Conservation (phyloP, 2,329 filamentous ascomycete genomes). For the Penicillium sp. region DNA sequence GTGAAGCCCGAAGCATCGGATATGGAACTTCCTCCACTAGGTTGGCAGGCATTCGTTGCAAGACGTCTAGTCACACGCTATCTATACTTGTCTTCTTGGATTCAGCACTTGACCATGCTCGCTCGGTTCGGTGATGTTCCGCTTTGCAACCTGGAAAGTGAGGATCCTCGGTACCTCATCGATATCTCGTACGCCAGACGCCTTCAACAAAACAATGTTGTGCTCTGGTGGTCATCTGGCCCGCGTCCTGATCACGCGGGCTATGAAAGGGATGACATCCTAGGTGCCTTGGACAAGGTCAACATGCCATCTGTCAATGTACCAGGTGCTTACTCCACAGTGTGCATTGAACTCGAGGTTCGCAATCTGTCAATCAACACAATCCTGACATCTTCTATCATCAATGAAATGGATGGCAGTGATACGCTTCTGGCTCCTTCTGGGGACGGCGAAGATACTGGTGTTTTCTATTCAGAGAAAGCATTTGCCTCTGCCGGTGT, state of each 20-base stretch:
- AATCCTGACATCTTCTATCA: conserved; percentile 89
- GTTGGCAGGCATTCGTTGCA: conserved; percentile 88
- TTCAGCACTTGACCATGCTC: conserved; percentile 81
- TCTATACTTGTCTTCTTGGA: conserved; percentile 87
- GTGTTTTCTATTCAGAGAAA: conserved; percentile 76
- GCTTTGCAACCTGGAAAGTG: conserved; percentile 89
- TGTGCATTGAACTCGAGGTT: conserved; percentile 92
- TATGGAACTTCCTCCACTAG: conserved; percentile 82
- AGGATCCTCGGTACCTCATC: conserved; percentile 92
- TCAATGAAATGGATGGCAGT: conserved; percentile 91
- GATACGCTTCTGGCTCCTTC: conserved; percentile 84
- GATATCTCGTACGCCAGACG: conserved; percentile 91
- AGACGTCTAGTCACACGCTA: conserved; percentile 86
- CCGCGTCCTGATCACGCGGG: conserved; percentile 91
- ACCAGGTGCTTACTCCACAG: conserved; percentile 88
- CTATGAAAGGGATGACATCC: conserved; percentile 87
- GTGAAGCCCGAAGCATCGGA: conserved; percentile 81
- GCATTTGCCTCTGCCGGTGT: conserved; percentile 92
- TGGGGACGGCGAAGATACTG: conserved; percentile 62
- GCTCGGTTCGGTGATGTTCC: conserved; percentile 92
- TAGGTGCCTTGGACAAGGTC: conserved; percentile 77
- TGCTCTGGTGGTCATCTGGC: conserved; percentile 93
- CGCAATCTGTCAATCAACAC: conserved; percentile 97
- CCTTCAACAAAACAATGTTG: conserved; percentile 84
- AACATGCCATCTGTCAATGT: conserved; percentile 93